Evolutionary conservation across 2,329 filamentous ascomycete genomes (phyloP).

Genomic region (Talaromyces sp.): DNA sequence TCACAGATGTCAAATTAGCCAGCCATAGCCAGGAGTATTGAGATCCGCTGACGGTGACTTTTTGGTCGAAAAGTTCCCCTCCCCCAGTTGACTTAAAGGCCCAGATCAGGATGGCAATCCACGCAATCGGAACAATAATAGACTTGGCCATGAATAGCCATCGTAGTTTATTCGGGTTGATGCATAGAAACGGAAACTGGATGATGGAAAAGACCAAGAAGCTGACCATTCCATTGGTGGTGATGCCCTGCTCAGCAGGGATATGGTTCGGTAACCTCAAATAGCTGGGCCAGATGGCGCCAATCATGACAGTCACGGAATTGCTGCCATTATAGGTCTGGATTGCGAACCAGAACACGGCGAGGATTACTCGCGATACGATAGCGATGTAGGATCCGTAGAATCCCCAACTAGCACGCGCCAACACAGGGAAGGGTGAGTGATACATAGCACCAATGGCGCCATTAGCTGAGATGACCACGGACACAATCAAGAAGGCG

Average conservation of each 20-base stretch:
- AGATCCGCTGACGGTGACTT: conserved; percentile 43
- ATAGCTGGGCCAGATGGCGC: conserved; percentile 48
- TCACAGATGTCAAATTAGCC: neutral
- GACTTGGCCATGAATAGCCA: conserved; percentile 35
- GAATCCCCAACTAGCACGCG: conserved; percentile 54
- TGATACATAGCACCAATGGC: conserved; percentile 51
- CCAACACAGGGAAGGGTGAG: conserved; percentile 54
- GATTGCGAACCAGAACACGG: conserved; percentile 62
- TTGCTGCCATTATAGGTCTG: conserved; percentile 61
- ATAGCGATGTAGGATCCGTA: conserved; percentile 55
- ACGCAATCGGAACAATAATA: conserved; percentile 52
- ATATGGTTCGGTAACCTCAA: conserved; percentile 34
- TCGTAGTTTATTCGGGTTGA: conserved; percentile 38
- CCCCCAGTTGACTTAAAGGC: conserved; percentile 13
- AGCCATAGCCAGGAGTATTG: conserved; percentile 8
- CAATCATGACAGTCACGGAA: conserved; percentile 48
- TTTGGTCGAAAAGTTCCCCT: conserved; percentile 28
- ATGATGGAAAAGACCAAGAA: conserved; percentile 43
- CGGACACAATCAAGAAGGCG: conserved; percentile 50
- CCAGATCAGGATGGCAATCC: conserved; percentile 55
- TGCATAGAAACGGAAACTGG: conserved; percentile 43
- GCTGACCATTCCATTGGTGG: conserved; percentile 42
- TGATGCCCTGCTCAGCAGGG: conserved; percentile 40
- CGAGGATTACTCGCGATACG: conserved; percentile 50
- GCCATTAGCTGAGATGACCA: conserved; percentile 59